Percentiles rank a stretch among this genome's conserved stretches.
Evolutionary conservation across 768 basidiomycete genomes (phyloP).

Genomic region (Psilocybe azurescens): DNA sequence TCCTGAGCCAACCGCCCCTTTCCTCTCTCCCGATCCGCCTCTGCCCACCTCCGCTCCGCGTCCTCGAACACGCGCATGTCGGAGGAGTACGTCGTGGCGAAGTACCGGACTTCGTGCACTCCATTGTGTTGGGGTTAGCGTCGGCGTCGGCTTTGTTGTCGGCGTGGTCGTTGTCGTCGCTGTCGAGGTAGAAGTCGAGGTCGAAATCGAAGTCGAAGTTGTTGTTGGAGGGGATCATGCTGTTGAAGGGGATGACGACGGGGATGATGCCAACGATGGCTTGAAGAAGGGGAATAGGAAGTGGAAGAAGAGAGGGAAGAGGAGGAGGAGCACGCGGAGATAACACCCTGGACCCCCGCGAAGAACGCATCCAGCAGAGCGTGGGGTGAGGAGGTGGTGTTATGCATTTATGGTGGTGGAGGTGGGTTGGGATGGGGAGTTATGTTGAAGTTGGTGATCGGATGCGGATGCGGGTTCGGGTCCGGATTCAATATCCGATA

Average conservation of each 20-base stretch:
- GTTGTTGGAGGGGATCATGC: too few species aligned
- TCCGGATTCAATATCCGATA: too few species aligned
- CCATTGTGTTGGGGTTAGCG: constrained; percentile 21
- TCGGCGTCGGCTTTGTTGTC: too few species aligned
- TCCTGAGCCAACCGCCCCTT: constrained; percentile 77
- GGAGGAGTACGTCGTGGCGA: constrained; percentile 56
- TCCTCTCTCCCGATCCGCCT: constrained; percentile 76
- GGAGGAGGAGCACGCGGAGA: too few species aligned
- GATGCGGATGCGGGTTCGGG: too few species aligned
- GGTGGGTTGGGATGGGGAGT: not conserved
- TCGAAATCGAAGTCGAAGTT: too few species aligned
- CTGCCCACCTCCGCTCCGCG: constrained; percentile 62
- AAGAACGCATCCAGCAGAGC: constrained; percentile 72
- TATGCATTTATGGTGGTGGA: not conserved
- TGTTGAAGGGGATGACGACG: too few species aligned
- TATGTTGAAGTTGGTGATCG: too few species aligned
- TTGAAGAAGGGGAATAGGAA: too few species aligned
- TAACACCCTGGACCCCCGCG: constrained; percentile 48
- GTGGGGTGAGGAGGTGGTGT: constrained; percentile 33
- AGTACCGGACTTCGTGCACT: constrained; percentile 52
- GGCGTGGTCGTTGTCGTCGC: too few species aligned
- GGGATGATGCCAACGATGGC: too few species aligned
- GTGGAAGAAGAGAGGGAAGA: constrained; percentile 7
- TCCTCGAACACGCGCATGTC: constrained; percentile 46
- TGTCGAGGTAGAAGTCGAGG: constrained; percentile 2